phyloP scores from a whole-genome alignment of 2,329 filamentous ascomycete species.

The Parafenestella ontariensis region DNA sequence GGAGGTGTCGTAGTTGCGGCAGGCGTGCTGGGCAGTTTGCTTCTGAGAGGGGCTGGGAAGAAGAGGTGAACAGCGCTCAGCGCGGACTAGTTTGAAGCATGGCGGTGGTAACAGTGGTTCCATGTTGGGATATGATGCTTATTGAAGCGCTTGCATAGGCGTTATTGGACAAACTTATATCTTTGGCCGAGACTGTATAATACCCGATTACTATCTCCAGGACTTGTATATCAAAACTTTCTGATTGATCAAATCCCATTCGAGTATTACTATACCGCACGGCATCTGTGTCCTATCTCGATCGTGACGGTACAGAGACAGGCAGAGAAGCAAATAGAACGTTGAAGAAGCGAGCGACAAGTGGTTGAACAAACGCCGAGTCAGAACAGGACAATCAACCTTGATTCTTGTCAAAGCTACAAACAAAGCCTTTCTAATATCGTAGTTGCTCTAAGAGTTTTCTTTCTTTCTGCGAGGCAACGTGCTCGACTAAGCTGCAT shows the following conservation, averaged over 20 bases:
- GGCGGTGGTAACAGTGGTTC: neutral
- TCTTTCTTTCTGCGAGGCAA: neutral
- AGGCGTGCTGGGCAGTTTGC: slow-evolving; percentile 87
- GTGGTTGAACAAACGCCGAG: slow-evolving; percentile 30
- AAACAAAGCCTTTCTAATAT: slow-evolving; percentile 6
- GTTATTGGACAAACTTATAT: slow-evolving; percentile 34
- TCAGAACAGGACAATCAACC: slow-evolving; percentile 23
- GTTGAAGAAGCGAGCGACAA: slow-evolving; percentile 22
- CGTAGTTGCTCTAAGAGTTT: neutral
- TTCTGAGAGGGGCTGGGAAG: slow-evolving; percentile 74
- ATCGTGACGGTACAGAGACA: neutral
- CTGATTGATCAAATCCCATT: neutral
- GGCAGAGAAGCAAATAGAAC: slow-evolving; percentile 37
- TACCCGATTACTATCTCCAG: neutral
- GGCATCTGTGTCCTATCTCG: neutral
- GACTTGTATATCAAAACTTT: slow-evolving; percentile 7
- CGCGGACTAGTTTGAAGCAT: neutral
- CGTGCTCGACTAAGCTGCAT: slow-evolving; percentile 1
- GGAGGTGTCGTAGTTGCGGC: slow-evolving; percentile 91
- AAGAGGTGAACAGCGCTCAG: slow-evolving; percentile 56
- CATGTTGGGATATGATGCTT: neutral
- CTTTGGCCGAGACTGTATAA: slow-evolving; percentile 18
- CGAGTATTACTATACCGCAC: neutral
- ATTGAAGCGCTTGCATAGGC: slow-evolving; percentile 28
- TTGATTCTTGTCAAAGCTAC: slow-evolving; percentile 13